phyloP scores from a whole-genome alignment of 768 basidiomycete genomes.

The Omphalotus guepiniiformis region DNA sequence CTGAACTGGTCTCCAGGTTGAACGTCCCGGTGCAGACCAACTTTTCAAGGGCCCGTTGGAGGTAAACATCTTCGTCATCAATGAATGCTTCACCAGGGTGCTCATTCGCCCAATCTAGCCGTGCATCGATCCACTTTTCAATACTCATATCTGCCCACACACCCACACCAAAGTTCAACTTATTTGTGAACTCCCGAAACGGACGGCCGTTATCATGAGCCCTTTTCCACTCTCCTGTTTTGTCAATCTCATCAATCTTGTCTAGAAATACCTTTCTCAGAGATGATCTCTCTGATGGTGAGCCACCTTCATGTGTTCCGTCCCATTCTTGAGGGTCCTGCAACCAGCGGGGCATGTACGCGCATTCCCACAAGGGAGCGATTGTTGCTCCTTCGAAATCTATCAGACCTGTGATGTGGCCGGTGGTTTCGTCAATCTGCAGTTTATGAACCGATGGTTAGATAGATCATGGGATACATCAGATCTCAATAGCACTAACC shows the following conservation, averaged over 20 bases:
- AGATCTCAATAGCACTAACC: constrained; percentile 4
- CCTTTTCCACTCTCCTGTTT: constrained; percentile 10
- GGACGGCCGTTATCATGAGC: constrained; percentile 8
- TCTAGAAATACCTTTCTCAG: constrained; percentile 10
- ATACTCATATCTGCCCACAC: constrained; percentile 11
- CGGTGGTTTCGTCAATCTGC: constrained; percentile 14
- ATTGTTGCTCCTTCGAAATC: constrained; percentile 17
- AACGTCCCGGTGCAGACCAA: no score
- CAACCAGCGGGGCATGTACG: constrained; percentile 17
- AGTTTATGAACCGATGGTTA: neutral
- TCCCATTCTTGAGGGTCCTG: constrained; percentile 12
- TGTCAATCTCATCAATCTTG: constrained; percentile 2
- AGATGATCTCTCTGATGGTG: neutral
- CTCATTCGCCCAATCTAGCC: constrained; percentile 4
- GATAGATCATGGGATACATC: neutral
- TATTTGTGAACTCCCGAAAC: constrained; percentile 9
- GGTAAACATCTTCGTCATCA: no score
- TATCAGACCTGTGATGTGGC: constrained; percentile 15
- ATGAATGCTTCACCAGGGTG: neutral
- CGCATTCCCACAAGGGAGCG: constrained; percentile 19
- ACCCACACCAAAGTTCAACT: constrained; percentile 6
- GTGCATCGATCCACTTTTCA: constrained; percentile 12
- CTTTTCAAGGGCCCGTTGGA: no score
- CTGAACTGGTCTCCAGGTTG: no score
- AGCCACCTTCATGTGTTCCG: constrained; percentile 8